phyloP scores from a whole-genome alignment of 2,329 filamentous ascomycete species.

The Tolypocladium cylindrosporum region DNA sequence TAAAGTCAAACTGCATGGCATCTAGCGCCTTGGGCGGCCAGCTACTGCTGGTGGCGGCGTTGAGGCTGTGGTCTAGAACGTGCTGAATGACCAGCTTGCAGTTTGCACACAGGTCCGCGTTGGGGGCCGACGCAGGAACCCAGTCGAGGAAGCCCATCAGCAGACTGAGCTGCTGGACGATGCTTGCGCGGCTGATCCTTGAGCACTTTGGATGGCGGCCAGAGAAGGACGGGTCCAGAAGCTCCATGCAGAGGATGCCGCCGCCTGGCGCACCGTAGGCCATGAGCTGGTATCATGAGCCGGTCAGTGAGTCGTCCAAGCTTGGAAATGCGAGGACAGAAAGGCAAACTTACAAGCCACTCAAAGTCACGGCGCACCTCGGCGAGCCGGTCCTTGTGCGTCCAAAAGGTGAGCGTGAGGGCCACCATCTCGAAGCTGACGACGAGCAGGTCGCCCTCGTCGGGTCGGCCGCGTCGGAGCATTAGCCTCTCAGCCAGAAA shows the following conservation, averaged over 20 bases:
- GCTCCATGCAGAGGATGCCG: constrained; percentile 37
- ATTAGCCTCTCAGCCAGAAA: constrained; percentile 49
- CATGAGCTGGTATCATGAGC: constrained; percentile 19
- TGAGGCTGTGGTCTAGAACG: constrained; percentile 36
- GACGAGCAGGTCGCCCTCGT: constrained; percentile 27
- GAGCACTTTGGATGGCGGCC: constrained; percentile 25
- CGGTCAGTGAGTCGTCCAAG: not conserved
- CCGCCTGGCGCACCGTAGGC: constrained; percentile 34
- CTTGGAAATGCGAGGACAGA: no score
- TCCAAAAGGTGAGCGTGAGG: constrained; percentile 33
- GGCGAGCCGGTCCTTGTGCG: constrained; percentile 30
- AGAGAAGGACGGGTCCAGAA: constrained; percentile 27
- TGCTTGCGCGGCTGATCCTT: constrained; percentile 19
- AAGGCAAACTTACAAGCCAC: constrained; percentile 22
- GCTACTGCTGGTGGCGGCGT: constrained; percentile 9
- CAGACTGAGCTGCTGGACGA: constrained; percentile 35
- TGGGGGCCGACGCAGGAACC: constrained; percentile 33
- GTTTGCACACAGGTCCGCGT: constrained; percentile 31
- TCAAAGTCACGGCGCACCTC: constrained; percentile 30
- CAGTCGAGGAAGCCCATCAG: constrained; percentile 38
- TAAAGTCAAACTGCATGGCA: constrained; percentile 23
- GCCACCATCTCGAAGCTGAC: constrained; percentile 36
- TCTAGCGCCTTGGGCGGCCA: constrained; percentile 13
- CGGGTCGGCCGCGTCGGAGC: constrained; percentile 24
- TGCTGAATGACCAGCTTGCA: constrained; percentile 34